Evolutionary conservation across 805 yeast species (phyloP).

Genomic region (Candida glaebosa): DNA sequence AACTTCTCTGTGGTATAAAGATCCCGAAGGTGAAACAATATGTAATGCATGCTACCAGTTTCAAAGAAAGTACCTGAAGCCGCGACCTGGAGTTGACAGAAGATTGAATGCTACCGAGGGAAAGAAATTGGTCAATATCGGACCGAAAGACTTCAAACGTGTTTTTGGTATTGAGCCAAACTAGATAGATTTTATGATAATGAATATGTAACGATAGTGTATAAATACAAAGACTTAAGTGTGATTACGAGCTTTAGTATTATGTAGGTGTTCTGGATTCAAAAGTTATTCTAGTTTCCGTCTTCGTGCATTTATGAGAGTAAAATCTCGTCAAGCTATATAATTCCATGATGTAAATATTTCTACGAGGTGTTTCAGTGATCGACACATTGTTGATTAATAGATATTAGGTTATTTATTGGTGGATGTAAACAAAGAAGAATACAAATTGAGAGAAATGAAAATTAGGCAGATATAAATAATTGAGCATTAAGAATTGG

Average conservation of each 20-base stretch:
- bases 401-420: neutral
- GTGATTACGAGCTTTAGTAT: no score
- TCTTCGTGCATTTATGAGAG: no score
- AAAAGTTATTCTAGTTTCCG: no score
- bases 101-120: conserved; percentile 4
- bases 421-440: neutral
- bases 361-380: no score
- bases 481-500: no score
- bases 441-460: neutral
- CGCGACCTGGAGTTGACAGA: conserved; percentile 4
- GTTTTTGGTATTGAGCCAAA: conserved; percentile 1
- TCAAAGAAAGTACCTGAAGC: conserved; percentile 3
- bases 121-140: conserved; percentile 3
- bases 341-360: no score
- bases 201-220: neutral
- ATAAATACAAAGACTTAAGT: neutral
- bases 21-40: conserved; percentile 86
- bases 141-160: conserved; percentile 1
- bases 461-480: neutral
- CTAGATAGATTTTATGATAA: neutral
- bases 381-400: no score
- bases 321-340: no score
- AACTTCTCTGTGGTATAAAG: conserved; percentile 93
- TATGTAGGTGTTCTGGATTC: no score
- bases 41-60: conserved; percentile 75